Conservation (phyloP, 139 green algal genomes). For the Haematococcus lacustris region DNA sequence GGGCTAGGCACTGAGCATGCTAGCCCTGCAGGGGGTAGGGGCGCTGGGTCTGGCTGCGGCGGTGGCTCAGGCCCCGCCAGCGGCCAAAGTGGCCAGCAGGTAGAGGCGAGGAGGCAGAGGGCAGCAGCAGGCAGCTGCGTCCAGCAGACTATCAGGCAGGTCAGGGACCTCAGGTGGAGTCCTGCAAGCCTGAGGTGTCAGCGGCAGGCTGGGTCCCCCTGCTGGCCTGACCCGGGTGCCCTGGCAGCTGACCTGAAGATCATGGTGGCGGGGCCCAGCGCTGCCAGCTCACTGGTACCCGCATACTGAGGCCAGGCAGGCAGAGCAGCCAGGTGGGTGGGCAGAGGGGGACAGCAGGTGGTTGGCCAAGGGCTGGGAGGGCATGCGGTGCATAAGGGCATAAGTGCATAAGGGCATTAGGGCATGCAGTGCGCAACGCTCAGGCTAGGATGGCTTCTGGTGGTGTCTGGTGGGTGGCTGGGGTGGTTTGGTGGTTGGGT, state of each 20-base stretch:
- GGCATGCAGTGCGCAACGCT: background rate
- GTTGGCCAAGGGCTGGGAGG: background rate
- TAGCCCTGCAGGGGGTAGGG: too few species aligned
- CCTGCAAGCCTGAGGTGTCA: too few species aligned
- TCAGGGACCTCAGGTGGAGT: too few species aligned
- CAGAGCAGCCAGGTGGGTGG: background rate
- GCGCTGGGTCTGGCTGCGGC: too few species aligned
- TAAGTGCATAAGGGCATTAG: background rate
- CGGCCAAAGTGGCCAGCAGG: too few species aligned
- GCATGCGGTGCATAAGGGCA: background rate
- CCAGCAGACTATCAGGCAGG: too few species aligned
- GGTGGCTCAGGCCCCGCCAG: too few species aligned
- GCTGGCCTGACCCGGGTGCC: too few species aligned
- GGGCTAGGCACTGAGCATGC: too few species aligned
- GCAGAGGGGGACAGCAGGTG: background rate
- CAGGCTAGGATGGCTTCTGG: background rate
- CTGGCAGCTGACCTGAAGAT: slow-evolving; percentile 74
- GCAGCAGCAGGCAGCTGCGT: too few species aligned
- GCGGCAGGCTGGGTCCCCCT: too few species aligned
- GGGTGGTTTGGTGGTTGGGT: background rate
- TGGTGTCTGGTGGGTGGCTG: background rate
- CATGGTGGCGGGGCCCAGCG: slow-evolving; percentile 65
- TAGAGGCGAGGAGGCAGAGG: too few species aligned
- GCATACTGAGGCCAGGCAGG: slow-evolving; percentile 31
- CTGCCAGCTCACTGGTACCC: slow-evolving; percentile 50